A percentile compares a stretch with the other conserved stretches of the same genome.
Evolutionary conservation across 768 basidiomycete genomes (phyloP).

Genomic region (Kwoniella bestiolae): DNA sequence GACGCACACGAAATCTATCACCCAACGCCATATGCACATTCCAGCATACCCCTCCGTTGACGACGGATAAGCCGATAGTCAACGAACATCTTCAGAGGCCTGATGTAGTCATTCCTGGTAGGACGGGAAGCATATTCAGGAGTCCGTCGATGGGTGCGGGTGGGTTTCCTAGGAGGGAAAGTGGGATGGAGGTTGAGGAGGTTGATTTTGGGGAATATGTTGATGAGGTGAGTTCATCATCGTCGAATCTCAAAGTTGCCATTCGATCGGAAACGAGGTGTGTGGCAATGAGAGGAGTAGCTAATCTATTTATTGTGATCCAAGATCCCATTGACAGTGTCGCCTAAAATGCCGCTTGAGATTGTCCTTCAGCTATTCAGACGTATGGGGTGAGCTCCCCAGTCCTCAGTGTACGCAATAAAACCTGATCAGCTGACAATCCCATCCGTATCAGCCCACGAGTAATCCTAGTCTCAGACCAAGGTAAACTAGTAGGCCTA

Average conservation of each 20-base stretch:
- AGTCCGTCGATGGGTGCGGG: constrained; percentile 18
- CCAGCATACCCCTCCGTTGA: constrained; percentile 40
- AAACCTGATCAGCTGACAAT: not conserved
- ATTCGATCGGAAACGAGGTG: too few species aligned
- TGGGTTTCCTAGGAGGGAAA: constrained; percentile 18
- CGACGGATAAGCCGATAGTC: constrained; percentile 10
- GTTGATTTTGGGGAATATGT: constrained; percentile 78
- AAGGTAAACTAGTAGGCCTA: constrained; percentile 78
- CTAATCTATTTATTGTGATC: too few species aligned
- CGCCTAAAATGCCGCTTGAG: constrained; percentile 88
- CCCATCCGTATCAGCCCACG: constrained; percentile 68
- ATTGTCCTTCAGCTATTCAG: constrained; percentile 98
- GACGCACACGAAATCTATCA: constrained; percentile 66
- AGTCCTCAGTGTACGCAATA: not conserved
- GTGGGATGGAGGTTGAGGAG: constrained; percentile 49
- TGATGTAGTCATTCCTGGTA: constrained; percentile 42
- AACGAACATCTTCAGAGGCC: constrained; percentile 28
- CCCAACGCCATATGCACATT: constrained; percentile 76
- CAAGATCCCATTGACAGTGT: constrained; percentile 91
- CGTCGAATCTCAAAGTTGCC: too few species aligned
- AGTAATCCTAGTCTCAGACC: constrained; percentile 90
- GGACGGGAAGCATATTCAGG: constrained; percentile 16
- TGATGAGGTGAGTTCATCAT: constrained; percentile 72
- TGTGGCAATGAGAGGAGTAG: too few species aligned
- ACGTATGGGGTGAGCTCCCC: constrained; percentile 81